phyloP scores from a whole-genome alignment of 768 basidiomycete genomes.

The Dentipellis sp. region DNA sequence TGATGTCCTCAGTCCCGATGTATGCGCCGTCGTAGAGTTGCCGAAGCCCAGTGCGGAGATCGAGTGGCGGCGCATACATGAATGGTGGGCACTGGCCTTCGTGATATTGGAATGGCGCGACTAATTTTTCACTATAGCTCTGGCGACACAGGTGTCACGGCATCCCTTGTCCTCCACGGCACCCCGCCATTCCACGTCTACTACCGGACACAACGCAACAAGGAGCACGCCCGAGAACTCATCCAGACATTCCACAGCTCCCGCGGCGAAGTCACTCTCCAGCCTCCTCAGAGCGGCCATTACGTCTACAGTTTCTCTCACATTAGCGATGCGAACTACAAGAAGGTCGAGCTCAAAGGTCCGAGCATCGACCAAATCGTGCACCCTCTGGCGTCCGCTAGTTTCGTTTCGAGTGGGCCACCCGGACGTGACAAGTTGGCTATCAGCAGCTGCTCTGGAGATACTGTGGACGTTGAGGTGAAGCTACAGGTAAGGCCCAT shows the following conservation, averaged over 20 bases:
- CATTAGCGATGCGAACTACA: constrained; percentile 80
- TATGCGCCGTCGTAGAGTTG: constrained; percentile 65
- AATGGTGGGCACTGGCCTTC: constrained; percentile 49
- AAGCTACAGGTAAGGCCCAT: constrained; percentile 60
- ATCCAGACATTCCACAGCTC: constrained; percentile 55
- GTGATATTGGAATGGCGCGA: background rate
- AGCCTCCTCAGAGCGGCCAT: constrained; percentile 84
- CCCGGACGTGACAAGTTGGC: constrained; percentile 39
- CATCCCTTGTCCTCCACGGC: constrained; percentile 78
- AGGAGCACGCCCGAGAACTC: constrained; percentile 50
- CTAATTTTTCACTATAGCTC: constrained; percentile 38
- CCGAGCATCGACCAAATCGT: constrained; percentile 82
- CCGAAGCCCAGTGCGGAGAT: constrained; percentile 79
- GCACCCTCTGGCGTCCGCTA: constrained; percentile 78
- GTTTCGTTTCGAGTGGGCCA: constrained; percentile 42
- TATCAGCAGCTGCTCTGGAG: constrained; percentile 75
- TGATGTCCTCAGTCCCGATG: constrained; percentile 76
- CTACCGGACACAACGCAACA: constrained; percentile 67
- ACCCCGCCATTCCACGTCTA: constrained; percentile 82
- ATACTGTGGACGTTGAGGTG: constrained; percentile 65
- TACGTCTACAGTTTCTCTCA: constrained; percentile 77
- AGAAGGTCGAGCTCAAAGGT: constrained; percentile 61
- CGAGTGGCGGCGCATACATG: constrained; percentile 82
- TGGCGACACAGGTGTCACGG: constrained; percentile 86
- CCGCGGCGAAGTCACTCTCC: constrained; percentile 72